These are phyloP conservation scores for Candolleomyces efflorescens DNA, from an alignment of 768 basidiomycete genomes.

Conservation along the genomic window DNA sequence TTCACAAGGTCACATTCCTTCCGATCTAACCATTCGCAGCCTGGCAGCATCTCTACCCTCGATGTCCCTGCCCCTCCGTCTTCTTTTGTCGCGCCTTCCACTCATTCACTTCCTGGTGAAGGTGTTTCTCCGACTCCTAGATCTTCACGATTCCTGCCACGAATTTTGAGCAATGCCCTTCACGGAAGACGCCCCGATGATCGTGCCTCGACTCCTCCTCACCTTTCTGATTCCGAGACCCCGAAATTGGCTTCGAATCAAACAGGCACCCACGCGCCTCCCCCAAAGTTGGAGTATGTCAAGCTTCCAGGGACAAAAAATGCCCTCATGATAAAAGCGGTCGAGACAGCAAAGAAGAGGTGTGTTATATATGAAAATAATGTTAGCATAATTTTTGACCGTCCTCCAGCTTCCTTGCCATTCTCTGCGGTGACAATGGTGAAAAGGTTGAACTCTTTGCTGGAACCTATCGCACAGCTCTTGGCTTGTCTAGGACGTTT, in stretches of 20 bases:
- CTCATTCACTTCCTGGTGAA: conserved; percentile 28
- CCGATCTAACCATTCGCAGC: conserved; percentile 32
- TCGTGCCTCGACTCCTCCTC: conserved; percentile 32
- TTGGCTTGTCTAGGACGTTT: conserved; percentile 88
- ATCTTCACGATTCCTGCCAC: conserved; percentile 65
- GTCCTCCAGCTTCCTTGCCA: conserved; percentile 74
- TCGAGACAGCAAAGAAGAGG: conserved; percentile 90
- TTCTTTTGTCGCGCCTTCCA: conserved; percentile 14
- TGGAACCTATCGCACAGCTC: conserved; percentile 84
- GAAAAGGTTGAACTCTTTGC: conserved; percentile 94
- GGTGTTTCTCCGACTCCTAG: conserved; percentile 22
- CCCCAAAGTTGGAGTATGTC: conserved; percentile 86
- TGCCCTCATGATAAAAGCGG: conserved; percentile 76
- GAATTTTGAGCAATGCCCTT: conserved; percentile 66
- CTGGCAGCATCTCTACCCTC: conserved; percentile 20
- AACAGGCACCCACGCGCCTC: conserved; percentile 49
- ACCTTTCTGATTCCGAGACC: conserved; percentile 38
- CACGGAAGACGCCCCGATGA: conserved; percentile 57
- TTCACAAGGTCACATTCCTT: conserved; percentile 39
- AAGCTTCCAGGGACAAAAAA: conserved; percentile 91
- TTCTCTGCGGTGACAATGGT: conserved; percentile 87
- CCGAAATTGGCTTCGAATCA: conserved; percentile 28
- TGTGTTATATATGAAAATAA: conserved; percentile 21
- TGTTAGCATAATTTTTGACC: conserved; percentile 1
- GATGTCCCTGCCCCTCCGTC: conserved; percentile 15